Conservation (phyloP, 2,329 filamentous ascomycete species). For the Colletotrichum sp. region DNA sequence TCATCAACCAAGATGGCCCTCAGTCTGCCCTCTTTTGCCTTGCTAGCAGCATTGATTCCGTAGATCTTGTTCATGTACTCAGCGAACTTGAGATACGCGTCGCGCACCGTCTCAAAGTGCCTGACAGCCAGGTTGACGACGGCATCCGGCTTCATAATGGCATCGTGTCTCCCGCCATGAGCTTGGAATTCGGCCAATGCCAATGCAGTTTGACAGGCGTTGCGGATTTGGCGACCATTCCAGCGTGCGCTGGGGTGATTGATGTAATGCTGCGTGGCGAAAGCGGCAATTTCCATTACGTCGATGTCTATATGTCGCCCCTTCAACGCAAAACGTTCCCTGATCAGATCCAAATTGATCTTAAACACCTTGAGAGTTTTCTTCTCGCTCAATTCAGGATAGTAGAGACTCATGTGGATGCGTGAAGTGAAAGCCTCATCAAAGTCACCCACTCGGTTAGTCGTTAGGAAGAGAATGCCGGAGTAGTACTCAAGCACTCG, state of each 20-base stretch:
- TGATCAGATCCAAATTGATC: slow-evolving; percentile 35
- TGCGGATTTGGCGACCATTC: slow-evolving; percentile 48
- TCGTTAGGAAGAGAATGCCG: slow-evolving; percentile 56
- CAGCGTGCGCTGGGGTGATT: slow-evolving; percentile 25
- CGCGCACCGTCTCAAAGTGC: not conserved
- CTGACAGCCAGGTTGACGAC: rapidly evolving
- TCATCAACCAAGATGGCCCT: not conserved
- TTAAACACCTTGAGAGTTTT: slow-evolving; percentile 47
- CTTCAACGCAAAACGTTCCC: slow-evolving; percentile 36
- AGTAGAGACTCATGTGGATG: slow-evolving; percentile 46
- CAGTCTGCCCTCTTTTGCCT: not conserved
- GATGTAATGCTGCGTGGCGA: not conserved
- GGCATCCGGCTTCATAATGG: not conserved
- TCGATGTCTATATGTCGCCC: slow-evolving; percentile 27
- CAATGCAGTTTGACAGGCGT: slow-evolving; percentile 49
- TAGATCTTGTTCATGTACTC: not conserved
- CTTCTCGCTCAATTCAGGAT: slow-evolving; percentile 39
- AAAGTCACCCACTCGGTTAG: slow-evolving; percentile 52
- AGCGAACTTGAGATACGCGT: not conserved
- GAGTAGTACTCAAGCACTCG: slow-evolving; percentile 56
- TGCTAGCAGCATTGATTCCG: not conserved
- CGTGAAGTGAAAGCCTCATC: slow-evolving; percentile 53
- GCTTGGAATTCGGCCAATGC: slow-evolving; percentile 34
- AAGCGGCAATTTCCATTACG: slow-evolving; percentile 38
- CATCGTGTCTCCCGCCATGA: not conserved